Percentiles rank a stretch among this genome's conserved stretches.
Conservation (phyloP, 2,329 filamentous ascomycete species). For the Byssochlamys sp. region DNA sequence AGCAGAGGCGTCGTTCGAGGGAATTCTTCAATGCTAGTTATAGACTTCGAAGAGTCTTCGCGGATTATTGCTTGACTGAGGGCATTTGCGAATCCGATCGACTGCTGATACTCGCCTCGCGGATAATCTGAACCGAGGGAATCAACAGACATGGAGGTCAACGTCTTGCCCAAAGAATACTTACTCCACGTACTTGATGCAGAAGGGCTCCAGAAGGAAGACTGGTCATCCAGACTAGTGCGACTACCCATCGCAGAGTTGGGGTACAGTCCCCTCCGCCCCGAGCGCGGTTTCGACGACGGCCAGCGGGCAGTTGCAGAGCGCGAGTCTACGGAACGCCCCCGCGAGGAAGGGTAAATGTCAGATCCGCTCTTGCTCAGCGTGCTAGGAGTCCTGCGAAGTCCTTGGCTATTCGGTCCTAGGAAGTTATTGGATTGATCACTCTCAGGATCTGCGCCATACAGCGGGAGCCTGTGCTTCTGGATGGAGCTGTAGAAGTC, state of each 20-base stretch:
- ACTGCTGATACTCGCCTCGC: conserved; percentile 79
- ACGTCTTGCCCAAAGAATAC: conserved; percentile 80
- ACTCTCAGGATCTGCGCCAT: conserved; percentile 53
- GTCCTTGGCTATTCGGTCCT: conserved; percentile 38
- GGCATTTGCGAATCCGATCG: conserved; percentile 93
- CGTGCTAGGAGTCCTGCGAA: conserved; percentile 80
- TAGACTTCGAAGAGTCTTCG: conserved; percentile 52
- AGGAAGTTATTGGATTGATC: conserved; percentile 18
- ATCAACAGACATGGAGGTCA: conserved; percentile 85
- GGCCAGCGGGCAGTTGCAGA: conserved; percentile 63
- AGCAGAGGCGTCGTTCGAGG: conserved; percentile 57
- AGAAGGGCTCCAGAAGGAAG: conserved; percentile 84
- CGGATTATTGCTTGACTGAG: conserved; percentile 93
- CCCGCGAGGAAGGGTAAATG: conserved; percentile 47
- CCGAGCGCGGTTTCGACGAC: conserved; percentile 73
- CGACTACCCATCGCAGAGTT: conserved; percentile 75
- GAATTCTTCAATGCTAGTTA: conserved; percentile 50
- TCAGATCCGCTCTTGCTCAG: conserved; percentile 91
- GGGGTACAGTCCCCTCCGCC: conserved; percentile 61
- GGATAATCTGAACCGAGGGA: conserved; percentile 71
- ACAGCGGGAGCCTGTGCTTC: conserved; percentile 74
- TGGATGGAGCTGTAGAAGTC: conserved; percentile 85
- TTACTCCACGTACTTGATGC: conserved; percentile 92
- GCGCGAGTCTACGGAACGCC: conserved; percentile 58
- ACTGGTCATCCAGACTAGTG: conserved; percentile 85